Conservation (phyloP, 139 green algal species). For the Chlorella sp. region DNA sequence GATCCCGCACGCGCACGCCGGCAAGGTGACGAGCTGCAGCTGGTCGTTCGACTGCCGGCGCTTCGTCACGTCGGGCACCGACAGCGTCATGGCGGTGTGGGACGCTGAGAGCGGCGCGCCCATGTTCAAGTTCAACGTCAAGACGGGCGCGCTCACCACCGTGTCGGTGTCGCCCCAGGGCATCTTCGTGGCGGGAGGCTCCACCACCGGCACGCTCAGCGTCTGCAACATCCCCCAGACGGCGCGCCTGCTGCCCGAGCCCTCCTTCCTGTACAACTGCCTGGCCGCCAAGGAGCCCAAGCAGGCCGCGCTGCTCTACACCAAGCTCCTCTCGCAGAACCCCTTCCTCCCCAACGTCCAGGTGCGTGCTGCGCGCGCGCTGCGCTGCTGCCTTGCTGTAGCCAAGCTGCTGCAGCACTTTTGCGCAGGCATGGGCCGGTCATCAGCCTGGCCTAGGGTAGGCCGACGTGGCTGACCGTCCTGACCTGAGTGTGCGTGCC, state of each 20-base stretch:
- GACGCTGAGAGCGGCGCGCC: slow-evolving; percentile 30
- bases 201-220: slow-evolving; percentile 27
- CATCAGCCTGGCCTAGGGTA: too few relatives aligned
- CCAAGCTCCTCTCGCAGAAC: slow-evolving; percentile 13
- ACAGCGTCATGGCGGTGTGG: slow-evolving; percentile 26
- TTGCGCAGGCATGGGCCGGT: too few relatives aligned
- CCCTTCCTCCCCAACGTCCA: slow-evolving; percentile 29
- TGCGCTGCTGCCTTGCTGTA: background rate
- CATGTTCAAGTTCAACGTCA: slow-evolving; percentile 31
- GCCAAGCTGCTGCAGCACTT: too few relatives aligned
- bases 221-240: slow-evolving; percentile 19
- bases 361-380: background rate
- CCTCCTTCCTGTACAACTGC: slow-evolving; percentile 42
- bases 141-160: slow-evolving; percentile 26
- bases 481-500: background rate
- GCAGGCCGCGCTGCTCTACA: slow-evolving; percentile 17
- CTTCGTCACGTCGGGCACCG: slow-evolving; percentile 28
- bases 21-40: slow-evolving; percentile 20
- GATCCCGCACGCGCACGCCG: slow-evolving; percentile 4
- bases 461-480: too few relatives aligned
- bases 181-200: slow-evolving; percentile 21
- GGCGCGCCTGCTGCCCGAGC: slow-evolving; percentile 21
- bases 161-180: slow-evolving; percentile 22
- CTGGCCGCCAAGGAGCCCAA: slow-evolving; percentile 24
- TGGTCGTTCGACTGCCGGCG: slow-evolving; percentile 38